Conservation (phyloP, 768 basidiomycete genomes). For the Termitomyces sp. region DNA sequence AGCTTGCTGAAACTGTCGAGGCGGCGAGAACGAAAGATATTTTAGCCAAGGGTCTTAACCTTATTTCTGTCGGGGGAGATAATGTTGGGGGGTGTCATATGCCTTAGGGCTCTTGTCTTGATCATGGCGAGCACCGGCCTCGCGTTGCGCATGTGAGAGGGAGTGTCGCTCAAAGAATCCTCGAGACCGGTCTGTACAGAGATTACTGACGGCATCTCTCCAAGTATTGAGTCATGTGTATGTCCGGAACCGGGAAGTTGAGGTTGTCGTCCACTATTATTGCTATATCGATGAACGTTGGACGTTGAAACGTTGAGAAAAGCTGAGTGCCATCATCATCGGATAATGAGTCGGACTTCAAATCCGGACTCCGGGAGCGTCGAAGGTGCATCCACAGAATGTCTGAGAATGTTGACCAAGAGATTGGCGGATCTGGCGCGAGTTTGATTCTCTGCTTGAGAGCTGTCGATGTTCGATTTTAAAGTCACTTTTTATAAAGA, state of each 20-base stretch:
- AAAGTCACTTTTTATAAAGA: neutral
- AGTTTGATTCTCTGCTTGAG: no score
- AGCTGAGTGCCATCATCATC: no score
- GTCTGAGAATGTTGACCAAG: no score
- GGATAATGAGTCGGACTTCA: no score
- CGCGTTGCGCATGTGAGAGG: neutral
- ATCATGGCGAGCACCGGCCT: neutral
- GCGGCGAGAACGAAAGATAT: neutral
- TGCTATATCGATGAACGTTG: no score
- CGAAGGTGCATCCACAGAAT: no score
- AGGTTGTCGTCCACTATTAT: neutral
- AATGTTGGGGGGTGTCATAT: neutral
- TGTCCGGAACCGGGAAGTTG: neutral
- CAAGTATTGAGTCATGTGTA: neutral
- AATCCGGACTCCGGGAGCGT: no score
- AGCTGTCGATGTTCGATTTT: no score
- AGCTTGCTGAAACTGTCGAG: neutral
- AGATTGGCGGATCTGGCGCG: no score
- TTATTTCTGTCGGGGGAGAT: no score
- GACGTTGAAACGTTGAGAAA: no score
- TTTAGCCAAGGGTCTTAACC: no score
- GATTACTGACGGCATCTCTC: neutral
- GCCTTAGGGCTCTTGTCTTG: neutral
- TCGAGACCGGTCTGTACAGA: neutral
- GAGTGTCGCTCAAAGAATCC: neutral